Evolutionary conservation across 192 early-diverging fungal genomes (phyloP), one percentile per base, ranked within the genome.

Genomic region (Podila clonocystis): DNA sequence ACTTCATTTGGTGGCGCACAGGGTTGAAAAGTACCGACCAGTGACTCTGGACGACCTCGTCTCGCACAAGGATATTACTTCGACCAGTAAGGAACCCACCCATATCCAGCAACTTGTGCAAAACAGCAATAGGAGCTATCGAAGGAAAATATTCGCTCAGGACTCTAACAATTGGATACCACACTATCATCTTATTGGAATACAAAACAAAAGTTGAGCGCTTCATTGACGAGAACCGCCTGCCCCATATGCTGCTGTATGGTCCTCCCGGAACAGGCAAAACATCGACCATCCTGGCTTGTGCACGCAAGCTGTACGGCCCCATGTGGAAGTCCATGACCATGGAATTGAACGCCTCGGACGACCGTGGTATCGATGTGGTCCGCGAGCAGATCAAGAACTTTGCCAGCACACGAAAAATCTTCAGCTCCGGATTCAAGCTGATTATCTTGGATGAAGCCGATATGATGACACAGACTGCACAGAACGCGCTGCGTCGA

Each of bases 21-120:
- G 97, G 97, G 95, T 99, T 5, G 98, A 99, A 82, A 99, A 99
- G 74, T 99, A 99, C 79, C 88, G 98, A 59, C 98, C 97, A 11
- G 73, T 85, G 0, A 84, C 86, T n/a, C 83, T 99, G n/a, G 90
- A 93, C 60, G 97, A 99, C 50, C 87, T 99, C 55, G 95, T 99
- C 34, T 95, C 97, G 24, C 97, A 98, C 70, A 70, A 93, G 65
- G 93, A 98, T 79, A 97, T 99, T 61, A 96, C 95, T 26, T 85
- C 88, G 34, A 97, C 97, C 9, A 93, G 95, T 93, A 89, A 50
- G 84, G 3, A 15, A 20, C 29, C 11, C 33, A 24, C 26, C 20
- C 29, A 26, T n/a, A 13, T 13, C 17, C 31, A n/a, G 7, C 1
- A 13, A 33, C 28, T 22, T 33, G 22, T 11, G 24, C 29, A n/a